Conservation (phyloP, 2,329 filamentous ascomycete species). For the Venturia carpophila region DNA sequence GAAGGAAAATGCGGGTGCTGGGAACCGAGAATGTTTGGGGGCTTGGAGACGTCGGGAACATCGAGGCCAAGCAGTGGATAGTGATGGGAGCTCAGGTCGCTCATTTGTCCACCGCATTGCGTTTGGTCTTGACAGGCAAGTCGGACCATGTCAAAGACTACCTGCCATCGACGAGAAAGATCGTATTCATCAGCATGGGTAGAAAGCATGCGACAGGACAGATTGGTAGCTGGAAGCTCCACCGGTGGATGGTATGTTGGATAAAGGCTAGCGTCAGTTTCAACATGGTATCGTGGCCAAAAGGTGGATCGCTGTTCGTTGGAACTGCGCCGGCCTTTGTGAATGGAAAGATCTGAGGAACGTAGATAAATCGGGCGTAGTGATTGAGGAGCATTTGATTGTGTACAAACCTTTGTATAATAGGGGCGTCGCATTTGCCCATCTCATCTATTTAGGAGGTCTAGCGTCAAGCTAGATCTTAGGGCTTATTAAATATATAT, state of each 20-base stretch:
- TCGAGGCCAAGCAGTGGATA: slow-evolving; percentile 1
- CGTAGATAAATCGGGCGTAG: background rate
- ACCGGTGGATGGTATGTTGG: background rate
- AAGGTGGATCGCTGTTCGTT: background rate
- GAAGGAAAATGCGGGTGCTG: background rate
- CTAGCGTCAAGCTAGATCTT: too few relatives aligned
- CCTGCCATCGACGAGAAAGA: background rate
- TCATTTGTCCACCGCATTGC: background rate
- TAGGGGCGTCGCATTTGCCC: background rate
- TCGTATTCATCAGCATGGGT: background rate
- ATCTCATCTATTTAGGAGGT: too few relatives aligned
- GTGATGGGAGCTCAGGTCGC: background rate
- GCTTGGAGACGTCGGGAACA: background rate
- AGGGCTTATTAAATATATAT: too few relatives aligned
- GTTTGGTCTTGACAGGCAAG: background rate
- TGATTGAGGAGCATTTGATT: background rate
- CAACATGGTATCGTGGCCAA: slow-evolving; percentile 3
- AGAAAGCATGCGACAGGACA: background rate
- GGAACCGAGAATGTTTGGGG: slow-evolving; percentile 4
- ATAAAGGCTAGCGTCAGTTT: too few relatives aligned
- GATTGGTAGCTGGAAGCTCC: background rate
- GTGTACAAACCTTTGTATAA: background rate
- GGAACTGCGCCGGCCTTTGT: background rate
- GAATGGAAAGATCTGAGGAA: background rate
- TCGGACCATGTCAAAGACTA: slow-evolving; percentile 4